Evolutionary conservation across 78 protist species (phyloP).

Genomic region (Dictyostelium citrinum): DNA sequence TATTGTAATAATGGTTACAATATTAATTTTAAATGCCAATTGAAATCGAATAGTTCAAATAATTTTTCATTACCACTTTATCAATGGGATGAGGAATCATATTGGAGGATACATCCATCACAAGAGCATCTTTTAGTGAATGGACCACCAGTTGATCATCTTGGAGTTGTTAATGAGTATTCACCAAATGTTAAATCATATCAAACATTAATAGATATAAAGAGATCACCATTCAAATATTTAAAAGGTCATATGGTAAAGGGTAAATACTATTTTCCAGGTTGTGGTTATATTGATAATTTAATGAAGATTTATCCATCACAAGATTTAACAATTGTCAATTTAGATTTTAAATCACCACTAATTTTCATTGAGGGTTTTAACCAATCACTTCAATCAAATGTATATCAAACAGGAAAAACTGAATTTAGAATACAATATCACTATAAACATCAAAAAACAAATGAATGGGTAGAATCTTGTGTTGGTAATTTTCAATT

Average conservation of each 20-base stretch:
- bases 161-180: neutral
- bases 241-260: neutral
- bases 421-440: neutral
- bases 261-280: conserved; percentile 23
- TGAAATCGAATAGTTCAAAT: neutral
- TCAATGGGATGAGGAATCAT: conserved; percentile 34
- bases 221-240: neutral
- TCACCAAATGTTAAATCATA: conserved; percentile 2
- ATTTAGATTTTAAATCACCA: neutral
- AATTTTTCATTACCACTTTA: neutral
- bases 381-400: neutral
- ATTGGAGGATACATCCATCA: neutral
- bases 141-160: conserved; percentile 19
- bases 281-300: conserved; percentile 36
- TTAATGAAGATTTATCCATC: neutral
- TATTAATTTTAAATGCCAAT: neutral
- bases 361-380: neutral
- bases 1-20: neutral
- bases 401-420: neutral
- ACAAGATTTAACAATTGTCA: neutral
- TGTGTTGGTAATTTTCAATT: neutral
- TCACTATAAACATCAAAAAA: neutral
- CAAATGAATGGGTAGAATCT: neutral
- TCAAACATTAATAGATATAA: neutral
- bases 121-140: neutral